Conservation (phyloP, 306 rosid genomes). For the Vicia faba region DNA sequence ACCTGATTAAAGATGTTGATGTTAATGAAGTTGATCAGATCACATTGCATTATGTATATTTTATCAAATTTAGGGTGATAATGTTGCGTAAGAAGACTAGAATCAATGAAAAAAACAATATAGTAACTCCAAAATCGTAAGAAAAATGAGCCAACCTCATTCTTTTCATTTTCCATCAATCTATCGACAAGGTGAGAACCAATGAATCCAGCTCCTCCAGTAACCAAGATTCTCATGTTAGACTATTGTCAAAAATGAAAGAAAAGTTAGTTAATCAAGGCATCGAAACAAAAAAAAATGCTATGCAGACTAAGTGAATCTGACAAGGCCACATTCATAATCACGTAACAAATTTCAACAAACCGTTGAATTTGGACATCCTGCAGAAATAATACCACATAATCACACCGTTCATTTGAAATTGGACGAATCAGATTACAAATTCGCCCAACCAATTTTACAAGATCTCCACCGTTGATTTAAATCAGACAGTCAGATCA, state of each 20-base stretch:
- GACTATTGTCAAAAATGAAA: conserved; percentile 53
- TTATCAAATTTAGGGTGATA: conserved; percentile 19
- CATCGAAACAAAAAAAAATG: conserved; percentile 12
- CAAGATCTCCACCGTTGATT: not conserved
- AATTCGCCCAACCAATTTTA: not conserved
- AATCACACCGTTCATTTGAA: not conserved
- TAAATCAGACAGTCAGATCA: not conserved
- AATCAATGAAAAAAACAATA: not conserved
- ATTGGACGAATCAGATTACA: not conserved
- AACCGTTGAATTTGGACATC: not conserved
- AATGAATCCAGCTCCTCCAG: conserved; percentile 99
- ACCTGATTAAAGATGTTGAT: conserved; percentile 54
- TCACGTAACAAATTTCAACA: conserved; percentile 21
- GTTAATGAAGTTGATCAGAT: not conserved
- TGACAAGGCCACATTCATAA: conserved; percentile 3
- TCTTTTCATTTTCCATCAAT: conserved; percentile 93
- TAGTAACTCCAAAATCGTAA: conserved; percentile 6
- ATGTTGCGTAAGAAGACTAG: not conserved
- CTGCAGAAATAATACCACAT: not conserved
- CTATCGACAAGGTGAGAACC: conserved; percentile 97
- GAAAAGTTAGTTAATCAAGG: conserved; percentile 26
- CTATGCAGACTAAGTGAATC: not conserved
- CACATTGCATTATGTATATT: conserved; percentile 13
- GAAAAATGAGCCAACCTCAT: conserved; percentile 62
- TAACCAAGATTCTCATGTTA: conserved; percentile 89